Evolutionary conservation across 192 early-diverging fungal species (phyloP), one percentile per base, ranked within the genome.

Genomic region (Linderina pennispora): DNA sequence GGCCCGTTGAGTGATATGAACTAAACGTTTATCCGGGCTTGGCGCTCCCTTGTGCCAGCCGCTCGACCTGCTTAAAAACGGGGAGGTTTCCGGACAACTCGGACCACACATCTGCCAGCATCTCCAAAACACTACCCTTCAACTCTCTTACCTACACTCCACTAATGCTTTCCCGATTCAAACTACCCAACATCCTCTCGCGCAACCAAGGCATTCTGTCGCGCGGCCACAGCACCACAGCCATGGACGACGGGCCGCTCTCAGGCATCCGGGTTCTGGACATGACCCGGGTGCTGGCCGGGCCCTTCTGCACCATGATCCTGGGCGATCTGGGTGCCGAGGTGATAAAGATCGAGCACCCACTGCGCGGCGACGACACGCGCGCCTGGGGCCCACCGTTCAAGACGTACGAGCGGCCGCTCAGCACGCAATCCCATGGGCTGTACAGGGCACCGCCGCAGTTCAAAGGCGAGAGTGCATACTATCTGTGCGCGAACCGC

Each of bases 401-500:
- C 47, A 48, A 44, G 22, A 4, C 7, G 35, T 53, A 59, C 40
- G 31, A 52, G n/a, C 54, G 19, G 17, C 9, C 19, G 4, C 18
- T 39, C 13, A 8, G 45, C 23, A 13, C 49, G 17, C 10, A 8
- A 33, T 48, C 5, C 11, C 40, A 2, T 0, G 18, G 59, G 55
- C 69, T 75, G 18, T 72, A 73, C 10, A 65, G 48, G 4, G 64
- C 58, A 41, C 75, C 76, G 21, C 48, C 60, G 1, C 37, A 19
- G 28, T 54, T 68, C 9, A 38, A 40, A 0, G 77, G 74, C 1
- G 91, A 95, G 46, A 80, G 77, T 35, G 89, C 92, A 6, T 98
- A 98, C 57, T 98, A 92, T 61, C 66, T 98, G 32, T 78, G 85
- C 40, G 80, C 89, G 15, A 98, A 98, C 58, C 79, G 94, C 6